These are phyloP conservation scores for Saturnispora bothae DNA, from an alignment of 805 yeast genomes.

Conservation along the genomic window DNA sequence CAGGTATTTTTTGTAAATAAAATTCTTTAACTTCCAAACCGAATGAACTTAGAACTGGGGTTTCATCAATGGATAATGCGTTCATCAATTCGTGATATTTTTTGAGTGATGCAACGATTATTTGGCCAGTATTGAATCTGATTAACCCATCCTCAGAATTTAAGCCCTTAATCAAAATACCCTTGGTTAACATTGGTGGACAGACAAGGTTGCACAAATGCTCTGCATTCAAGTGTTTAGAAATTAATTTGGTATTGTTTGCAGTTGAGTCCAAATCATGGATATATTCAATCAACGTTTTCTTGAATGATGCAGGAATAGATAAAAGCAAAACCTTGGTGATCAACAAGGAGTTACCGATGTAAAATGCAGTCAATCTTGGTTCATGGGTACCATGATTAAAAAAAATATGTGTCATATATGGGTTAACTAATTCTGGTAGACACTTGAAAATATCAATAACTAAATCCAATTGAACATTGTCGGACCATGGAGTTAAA, in stretches of 20 bases:
- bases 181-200: slow-evolving; percentile 54
- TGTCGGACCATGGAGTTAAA: slow-evolving; percentile 77
- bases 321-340: slow-evolving; percentile 49
- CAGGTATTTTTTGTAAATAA: slow-evolving; percentile 36
- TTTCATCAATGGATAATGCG: slow-evolving; percentile 15
- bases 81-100: slow-evolving; percentile 37
- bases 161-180: slow-evolving; percentile 49
- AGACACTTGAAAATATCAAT: slow-evolving; percentile 38
- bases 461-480: slow-evolving; percentile 46
- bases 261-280: slow-evolving; percentile 5
- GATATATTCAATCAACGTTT: slow-evolving; percentile 9
- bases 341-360: slow-evolving; percentile 57
- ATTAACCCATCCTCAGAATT: slow-evolving; percentile 40
- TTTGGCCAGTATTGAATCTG: slow-evolving; percentile 52
- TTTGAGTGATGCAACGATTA: slow-evolving; percentile 42
- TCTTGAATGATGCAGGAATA: slow-evolving; percentile 33
- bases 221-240: slow-evolving; percentile 10
- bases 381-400: slow-evolving; percentile 73
- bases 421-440: slow-evolving; percentile 70
- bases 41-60: slow-evolving; percentile 9
- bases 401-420: slow-evolving; percentile 42
- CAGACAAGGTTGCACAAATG: slow-evolving; percentile 45
- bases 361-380: slow-evolving; percentile 69
- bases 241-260: neutral
- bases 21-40: slow-evolving; percentile 18